Evolutionary conservation across 306 rosid species (phyloP).

Genomic region (Medicago ruthenica): DNA sequence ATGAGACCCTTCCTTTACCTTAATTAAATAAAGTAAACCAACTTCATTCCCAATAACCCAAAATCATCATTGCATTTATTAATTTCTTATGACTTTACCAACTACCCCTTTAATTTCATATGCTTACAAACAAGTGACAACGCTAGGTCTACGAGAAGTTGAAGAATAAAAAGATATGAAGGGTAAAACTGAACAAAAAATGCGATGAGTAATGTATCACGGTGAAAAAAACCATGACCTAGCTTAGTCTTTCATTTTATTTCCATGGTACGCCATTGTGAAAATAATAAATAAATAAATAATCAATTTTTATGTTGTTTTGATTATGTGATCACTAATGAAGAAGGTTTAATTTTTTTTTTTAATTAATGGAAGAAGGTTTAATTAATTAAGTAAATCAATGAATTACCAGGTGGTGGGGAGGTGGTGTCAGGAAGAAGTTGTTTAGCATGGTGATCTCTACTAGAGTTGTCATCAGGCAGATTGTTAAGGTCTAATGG

Average conservation of each 20-base stretch:
- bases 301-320: background rate
- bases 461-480: constrained; percentile 65
- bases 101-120: background rate
- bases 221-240: background rate
- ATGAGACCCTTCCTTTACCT: constrained; percentile 48
- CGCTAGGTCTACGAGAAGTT: background rate
- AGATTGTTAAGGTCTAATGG: constrained; percentile 91
- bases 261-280: background rate
- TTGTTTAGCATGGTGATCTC: constrained; percentile 60
- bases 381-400: background rate
- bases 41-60: background rate
- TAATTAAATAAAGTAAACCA: background rate
- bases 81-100: background rate
- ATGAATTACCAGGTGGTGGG: constrained; percentile 49
- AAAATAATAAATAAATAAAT: background rate
- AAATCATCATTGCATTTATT: background rate
- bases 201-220: background rate
- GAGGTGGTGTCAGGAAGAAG: constrained; percentile 47
- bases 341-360: background rate
- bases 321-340: background rate
- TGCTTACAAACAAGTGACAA: background rate
- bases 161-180: background rate
- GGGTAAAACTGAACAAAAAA: too few relatives aligned
- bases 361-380: too few relatives aligned
- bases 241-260: background rate